phyloP scores from a whole-genome alignment of 805 yeast genomes.

The Starmerella ratchasimensis region DNA sequence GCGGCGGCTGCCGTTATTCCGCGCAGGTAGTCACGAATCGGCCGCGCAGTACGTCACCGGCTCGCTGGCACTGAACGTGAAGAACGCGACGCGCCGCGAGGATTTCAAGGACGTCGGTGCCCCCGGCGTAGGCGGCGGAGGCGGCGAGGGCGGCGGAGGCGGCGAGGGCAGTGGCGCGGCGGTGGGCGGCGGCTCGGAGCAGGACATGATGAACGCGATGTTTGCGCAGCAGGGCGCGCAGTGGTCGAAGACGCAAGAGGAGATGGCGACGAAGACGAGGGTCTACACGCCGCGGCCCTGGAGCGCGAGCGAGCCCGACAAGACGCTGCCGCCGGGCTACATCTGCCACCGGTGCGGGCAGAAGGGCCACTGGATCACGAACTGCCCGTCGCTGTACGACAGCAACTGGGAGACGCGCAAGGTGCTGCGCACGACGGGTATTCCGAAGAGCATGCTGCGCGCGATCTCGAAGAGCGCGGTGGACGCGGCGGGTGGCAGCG shows the following conservation, averaged over 20 bases:
- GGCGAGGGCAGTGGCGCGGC: slow-evolving; percentile 6
- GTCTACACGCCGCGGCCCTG: slow-evolving; percentile 31
- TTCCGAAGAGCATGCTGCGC: slow-evolving; percentile 82
- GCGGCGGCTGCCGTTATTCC: slow-evolving; percentile 57
- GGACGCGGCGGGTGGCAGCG: slow-evolving; percentile 38
- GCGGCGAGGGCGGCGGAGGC: slow-evolving; percentile 1
- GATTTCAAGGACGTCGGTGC: slow-evolving; percentile 21
- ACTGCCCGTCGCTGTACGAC: slow-evolving; percentile 87
- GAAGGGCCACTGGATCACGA: slow-evolving; percentile 88
- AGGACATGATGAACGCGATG: slow-evolving; percentile 74
- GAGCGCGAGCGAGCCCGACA: slow-evolving; percentile 38
- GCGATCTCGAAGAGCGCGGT: slow-evolving; percentile 71
- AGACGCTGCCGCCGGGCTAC: slow-evolving; percentile 79
- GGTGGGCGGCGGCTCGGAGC: slow-evolving; percentile 7
- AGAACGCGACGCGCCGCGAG: slow-evolving; percentile 28
- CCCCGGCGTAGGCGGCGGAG: slow-evolving; percentile 16
- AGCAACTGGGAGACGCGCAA: slow-evolving; percentile 89
- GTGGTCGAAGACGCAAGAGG: slow-evolving; percentile 90
- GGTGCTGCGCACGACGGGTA: slow-evolving; percentile 89
- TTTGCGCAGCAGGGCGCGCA: slow-evolving; percentile 85
- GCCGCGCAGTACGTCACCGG: slow-evolving; percentile 52
- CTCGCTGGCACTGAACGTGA: slow-evolving; percentile 22
- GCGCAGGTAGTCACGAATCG: slow-evolving; percentile 33
- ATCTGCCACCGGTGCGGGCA: slow-evolving; percentile 95
- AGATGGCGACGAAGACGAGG: slow-evolving; percentile 73